These are phyloP conservation scores for Blechomonas ayalai DNA, from an alignment of 208 protist genomes.

Conservation along the genomic window DNA sequence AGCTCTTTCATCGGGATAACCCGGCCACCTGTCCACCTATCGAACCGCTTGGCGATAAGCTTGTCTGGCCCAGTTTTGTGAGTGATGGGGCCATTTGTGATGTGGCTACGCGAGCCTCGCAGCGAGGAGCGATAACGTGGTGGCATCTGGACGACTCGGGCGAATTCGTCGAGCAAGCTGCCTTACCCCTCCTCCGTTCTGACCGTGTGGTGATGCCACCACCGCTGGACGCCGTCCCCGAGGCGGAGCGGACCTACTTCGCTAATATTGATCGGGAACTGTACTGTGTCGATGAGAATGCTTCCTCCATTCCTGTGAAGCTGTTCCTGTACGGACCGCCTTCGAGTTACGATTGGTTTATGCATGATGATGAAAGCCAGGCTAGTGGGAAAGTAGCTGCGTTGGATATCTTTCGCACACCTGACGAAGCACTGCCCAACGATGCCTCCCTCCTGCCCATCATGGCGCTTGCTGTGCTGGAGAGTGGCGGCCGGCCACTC, in stretches of 20 bases:
- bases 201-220: neutral
- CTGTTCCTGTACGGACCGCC: conserved; percentile 70
- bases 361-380: conserved; percentile 80
- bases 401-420: conserved; percentile 72
- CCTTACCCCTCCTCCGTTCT: conserved; percentile 28
- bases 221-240: conserved; percentile 1
- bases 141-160: conserved; percentile 90
- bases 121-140: conserved; percentile 65
- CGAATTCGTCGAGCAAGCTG: conserved; percentile 82
- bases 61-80: conserved; percentile 74
- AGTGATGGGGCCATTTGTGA: conserved; percentile 74
- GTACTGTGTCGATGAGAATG: conserved; percentile 10
- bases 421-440: conserved; percentile 71
- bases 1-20: conserved; percentile 81
- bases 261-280: conserved; percentile 14
- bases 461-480: conserved; percentile 62
- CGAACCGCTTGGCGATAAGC: conserved; percentile 40
- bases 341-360: conserved; percentile 87
- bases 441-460: conserved; percentile 64
- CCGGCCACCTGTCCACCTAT: conserved; percentile 32
- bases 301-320: conserved; percentile 34
- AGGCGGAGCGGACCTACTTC: conserved; percentile 8
- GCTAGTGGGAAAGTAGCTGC: conserved; percentile 42
- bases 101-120: conserved; percentile 72
- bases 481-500: conserved; percentile 67